Evolutionary conservation across 352 stramenopile genomes (phyloP), one percentile per base, ranked within the genome.

Genomic region (Hyaloperonospora brassicae): DNA sequence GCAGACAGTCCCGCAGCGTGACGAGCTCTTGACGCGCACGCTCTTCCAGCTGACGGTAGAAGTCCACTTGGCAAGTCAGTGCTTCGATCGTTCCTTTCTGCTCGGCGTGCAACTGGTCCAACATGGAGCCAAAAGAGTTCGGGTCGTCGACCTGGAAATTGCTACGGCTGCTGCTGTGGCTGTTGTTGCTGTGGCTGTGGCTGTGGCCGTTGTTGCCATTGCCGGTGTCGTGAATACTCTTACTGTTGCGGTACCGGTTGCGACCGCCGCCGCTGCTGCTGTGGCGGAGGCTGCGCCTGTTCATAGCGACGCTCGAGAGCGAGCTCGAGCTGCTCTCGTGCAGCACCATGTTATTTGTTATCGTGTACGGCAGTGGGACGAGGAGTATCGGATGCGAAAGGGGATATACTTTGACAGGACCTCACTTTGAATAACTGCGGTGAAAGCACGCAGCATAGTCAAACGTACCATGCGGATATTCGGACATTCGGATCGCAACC

Each of bases 31-130:
- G 73, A 24, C 71, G 79, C 38, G 72, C 72, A 5, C 79, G 79
- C 58, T 86, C 75, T 45, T 89, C 79, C 17, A 76, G 74, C 44
- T 87, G 74, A 22, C 79, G 76, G 49, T 87, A 89, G 63, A 89
- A 87, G 59, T 87, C 73, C 11, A 89, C 76, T 54, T 89, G 79
- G 51, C 72, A 81, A 10, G 70, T 77, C 31, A 89, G 50, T 48
- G 79, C 79, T 64, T 89, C 79, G 64, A 89, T 89, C n/a, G 79
- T 89, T 47, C 73, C 79, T 55, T 86, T 86, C 57, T 89, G 79
- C 50, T 89, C 79, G 45, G 79, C 74, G 55, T 89, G 79, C 40
- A 89, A 62, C 52, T 89, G 76, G 61, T 89, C 79, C 51, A 87
- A 47, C 49, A 83, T 78, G 7, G 70, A 79, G 13, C 66, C 62